phyloP scores from a whole-genome alignment of 2,329 filamentous ascomycete species.

The Fusarium sp. region DNA sequence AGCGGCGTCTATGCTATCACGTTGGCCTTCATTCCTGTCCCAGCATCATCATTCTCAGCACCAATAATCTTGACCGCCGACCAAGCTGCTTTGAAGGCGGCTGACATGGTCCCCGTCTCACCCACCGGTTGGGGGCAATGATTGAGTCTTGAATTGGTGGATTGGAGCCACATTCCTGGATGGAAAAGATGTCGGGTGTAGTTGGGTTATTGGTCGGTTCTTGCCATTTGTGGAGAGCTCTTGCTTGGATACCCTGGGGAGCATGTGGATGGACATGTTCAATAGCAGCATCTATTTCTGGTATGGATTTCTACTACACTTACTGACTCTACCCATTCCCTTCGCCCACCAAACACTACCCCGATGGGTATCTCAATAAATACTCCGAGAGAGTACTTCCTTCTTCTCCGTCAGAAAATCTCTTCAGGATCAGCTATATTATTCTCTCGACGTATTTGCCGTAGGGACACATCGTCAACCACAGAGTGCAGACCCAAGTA shows the following conservation, averaged over 20 bases:
- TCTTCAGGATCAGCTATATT: not conserved
- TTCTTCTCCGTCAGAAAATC: not conserved
- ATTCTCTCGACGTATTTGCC: constrained; percentile 28
- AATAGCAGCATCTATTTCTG: not conserved
- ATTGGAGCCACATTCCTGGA: not conserved
- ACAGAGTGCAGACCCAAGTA: constrained; percentile 18
- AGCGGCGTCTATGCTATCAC: not conserved
- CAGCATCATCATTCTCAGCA: not conserved
- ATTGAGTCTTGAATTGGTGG: not conserved
- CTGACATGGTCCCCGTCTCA: not conserved
- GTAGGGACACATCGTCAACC: constrained; percentile 7
- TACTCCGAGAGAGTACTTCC: not conserved
- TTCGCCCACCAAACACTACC: not conserved
- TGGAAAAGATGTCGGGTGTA: not conserved
- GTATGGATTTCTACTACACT: not conserved
- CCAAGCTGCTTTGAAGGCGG: not conserved
- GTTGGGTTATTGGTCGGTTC: not conserved
- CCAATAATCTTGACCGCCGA: not conserved
- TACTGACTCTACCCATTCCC: not conserved
- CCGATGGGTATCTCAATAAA: not conserved
- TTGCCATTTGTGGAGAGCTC: not conserved
- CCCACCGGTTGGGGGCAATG: not conserved
- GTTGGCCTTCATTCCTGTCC: not conserved
- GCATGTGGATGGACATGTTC: not conserved
- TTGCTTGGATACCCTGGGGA: not conserved